Evolutionary conservation across 352 stramenopile genomes (phyloP).

Genomic region (Thraustochytrium aureum): DNA sequence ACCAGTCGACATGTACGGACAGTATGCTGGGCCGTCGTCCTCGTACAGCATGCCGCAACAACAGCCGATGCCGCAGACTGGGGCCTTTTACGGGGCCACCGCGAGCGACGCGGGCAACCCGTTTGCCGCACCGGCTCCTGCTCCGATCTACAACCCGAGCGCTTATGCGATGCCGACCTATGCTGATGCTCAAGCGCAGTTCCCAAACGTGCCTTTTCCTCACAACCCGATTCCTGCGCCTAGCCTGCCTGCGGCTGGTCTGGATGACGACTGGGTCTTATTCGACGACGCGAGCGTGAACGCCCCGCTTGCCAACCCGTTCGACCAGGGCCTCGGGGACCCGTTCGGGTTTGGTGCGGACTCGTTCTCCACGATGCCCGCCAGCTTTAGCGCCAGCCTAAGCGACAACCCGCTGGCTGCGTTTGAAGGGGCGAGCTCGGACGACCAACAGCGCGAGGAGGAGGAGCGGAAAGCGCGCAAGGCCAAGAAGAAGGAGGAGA

Average conservation of each 20-base stretch:
- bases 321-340: neutral
- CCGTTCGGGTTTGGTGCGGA: neutral
- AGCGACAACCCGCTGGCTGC: constrained; percentile 13
- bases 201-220: neutral
- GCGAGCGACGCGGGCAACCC: too few relatives aligned
- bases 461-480: constrained; percentile 40
- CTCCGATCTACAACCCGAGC: too few relatives aligned
- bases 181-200: neutral
- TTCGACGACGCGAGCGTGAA: constrained; percentile 45
- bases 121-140: too few relatives aligned
- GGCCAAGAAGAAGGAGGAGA: constrained; percentile 47
- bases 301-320: constrained; percentile 34
- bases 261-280: constrained; percentile 46
- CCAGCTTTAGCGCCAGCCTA: neutral
- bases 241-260: neutral
- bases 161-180: too few relatives aligned
- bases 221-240: neutral
- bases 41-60: too few relatives aligned
- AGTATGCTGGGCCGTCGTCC: too few relatives aligned
- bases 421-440: neutral
- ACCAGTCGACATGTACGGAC: too few relatives aligned
- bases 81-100: too few relatives aligned
- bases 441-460: neutral
- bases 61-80: too few relatives aligned
- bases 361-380: too few relatives aligned